These are phyloP conservation scores for Tephrocybe sp. DNA, from an alignment of 768 basidiomycete species.

Conservation along the genomic window DNA sequence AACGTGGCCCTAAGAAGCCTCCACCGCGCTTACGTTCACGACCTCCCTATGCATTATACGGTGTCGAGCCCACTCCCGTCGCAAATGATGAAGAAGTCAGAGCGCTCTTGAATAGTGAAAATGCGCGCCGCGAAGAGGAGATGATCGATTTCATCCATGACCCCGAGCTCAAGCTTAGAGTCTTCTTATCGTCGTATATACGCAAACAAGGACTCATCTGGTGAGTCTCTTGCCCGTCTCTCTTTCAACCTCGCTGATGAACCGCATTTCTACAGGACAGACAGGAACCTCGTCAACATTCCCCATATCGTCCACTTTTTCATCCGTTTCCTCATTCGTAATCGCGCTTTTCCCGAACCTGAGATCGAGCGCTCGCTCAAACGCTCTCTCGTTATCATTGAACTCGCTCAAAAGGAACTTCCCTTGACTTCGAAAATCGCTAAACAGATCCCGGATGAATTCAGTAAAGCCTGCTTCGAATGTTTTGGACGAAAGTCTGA, in stretches of 20 bases:
- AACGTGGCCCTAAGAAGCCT: conserved; percentile 14
- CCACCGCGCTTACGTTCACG: conserved; percentile 27
- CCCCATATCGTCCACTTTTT: conserved; percentile 39
- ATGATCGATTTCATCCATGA: conserved; percentile 55
- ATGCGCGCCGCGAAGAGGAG: conserved; percentile 39
- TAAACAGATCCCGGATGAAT: conserved; percentile 44
- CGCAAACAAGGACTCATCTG: conserved; percentile 67
- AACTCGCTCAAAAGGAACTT: conserved; percentile 46
- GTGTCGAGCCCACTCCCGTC: conserved; percentile 29
- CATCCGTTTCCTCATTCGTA: conserved; percentile 58
- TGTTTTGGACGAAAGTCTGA: conserved; percentile 38
- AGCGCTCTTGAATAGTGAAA: conserved; percentile 33
- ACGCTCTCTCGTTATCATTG: conserved; percentile 41
- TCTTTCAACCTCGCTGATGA: no score
- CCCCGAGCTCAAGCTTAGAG: conserved; percentile 53
- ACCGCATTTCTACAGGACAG: no score
- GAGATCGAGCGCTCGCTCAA: conserved; percentile 33
- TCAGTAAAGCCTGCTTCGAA: conserved; percentile 46
- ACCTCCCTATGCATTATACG: conserved; percentile 38
- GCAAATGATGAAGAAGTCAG: conserved; percentile 35
- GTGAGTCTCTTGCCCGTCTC: no score
- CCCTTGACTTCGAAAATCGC: conserved; percentile 46
- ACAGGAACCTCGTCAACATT: conserved; percentile 44
- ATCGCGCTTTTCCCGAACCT: conserved; percentile 31
- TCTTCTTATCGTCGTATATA: conserved; percentile 73